These are phyloP conservation scores for Sphaerosporella brunnea DNA, from an alignment of 495 filamentous ascomycete genomes.

Conservation along the genomic window DNA sequence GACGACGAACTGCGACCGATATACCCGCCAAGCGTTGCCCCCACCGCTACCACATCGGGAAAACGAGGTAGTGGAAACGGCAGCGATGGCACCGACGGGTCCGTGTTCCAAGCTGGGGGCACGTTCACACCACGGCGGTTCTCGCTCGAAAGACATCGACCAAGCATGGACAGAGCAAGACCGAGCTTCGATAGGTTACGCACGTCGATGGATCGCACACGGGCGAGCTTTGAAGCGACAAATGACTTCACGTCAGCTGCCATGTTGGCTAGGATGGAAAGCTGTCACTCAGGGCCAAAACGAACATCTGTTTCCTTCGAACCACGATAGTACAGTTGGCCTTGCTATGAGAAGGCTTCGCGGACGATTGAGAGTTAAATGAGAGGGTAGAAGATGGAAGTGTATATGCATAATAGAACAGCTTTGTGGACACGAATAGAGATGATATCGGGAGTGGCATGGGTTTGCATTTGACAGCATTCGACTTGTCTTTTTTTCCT, in stretches of 20 bases:
- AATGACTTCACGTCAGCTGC: constrained; percentile 84
- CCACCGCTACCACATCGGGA: constrained; percentile 52
- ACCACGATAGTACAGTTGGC: neutral
- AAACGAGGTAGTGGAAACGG: constrained; percentile 64
- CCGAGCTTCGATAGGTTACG: constrained; percentile 66
- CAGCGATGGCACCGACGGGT: constrained; percentile 87
- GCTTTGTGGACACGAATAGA: neutral
- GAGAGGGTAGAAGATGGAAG: neutral
- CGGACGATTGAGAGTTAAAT: neutral
- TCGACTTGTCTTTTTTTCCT: neutral
- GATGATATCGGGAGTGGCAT: neutral
- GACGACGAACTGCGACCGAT: constrained; percentile 77
- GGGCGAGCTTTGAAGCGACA: constrained; percentile 65
- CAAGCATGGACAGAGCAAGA: constrained; percentile 34
- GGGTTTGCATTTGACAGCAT: neutral
- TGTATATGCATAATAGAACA: neutral
- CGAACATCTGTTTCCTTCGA: constrained; percentile 8
- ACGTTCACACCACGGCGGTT: constrained; percentile 35
- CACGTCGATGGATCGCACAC: constrained; percentile 51
- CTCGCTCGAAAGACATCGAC: constrained; percentile 38
- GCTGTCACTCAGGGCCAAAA: constrained; percentile 15
- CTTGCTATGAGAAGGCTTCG: neutral
- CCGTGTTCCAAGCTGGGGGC: constrained; percentile 35
- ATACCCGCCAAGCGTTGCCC: constrained; percentile 69
- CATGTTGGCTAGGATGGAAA: constrained; percentile 67